Evolutionary conservation across 352 stramenopile genomes (phyloP), one percentile per base, ranked within the genome.

Genomic region (Halophytophthora polymorphica): DNA sequence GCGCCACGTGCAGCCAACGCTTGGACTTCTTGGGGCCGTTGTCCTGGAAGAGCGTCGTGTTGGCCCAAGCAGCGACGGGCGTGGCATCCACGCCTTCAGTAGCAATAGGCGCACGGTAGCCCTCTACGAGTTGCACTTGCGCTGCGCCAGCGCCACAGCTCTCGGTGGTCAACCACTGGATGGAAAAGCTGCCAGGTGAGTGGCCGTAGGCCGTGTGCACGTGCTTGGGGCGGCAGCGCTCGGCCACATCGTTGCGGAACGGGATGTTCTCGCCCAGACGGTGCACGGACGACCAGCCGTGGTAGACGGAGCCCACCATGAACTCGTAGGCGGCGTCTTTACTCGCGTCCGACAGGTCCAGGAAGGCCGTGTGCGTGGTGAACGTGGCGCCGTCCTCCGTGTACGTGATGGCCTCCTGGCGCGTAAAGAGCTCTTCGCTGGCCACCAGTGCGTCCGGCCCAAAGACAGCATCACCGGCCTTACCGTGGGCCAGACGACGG

Each of bases 121-220:
- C 79, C 61, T 78, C 66, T 31, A 76, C 58, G 25, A 90, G 50
- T 44, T 79, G 77, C 40, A 93, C 46, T 21, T 83, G 68, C 17
- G 79, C 51, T 13, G 66, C 19, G 25, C 69, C 73, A 34, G 62
- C 42, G 7, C 50, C 63, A 46, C 83, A 91, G 21, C 60, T 73
- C 55, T 80, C 69, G 18, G 78, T 76, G 13, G 80, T 91, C 58
- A 77, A 83, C 83, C 83, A 94, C 49, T 95, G 82, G 19, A 95
- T 72, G 0, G 73, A 67, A 39, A 90, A 77, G 45, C 79, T 87
- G 8, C 65, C 69, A 0, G 82, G 69, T 6, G 61, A 70, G 19
- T 60, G 51, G 14, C 83, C 81, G 40, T 87, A 92, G 6, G 85
- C 79, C 2, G 80, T 91, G 68, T 92, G 85, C 11, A 95, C 73